These are phyloP conservation scores for Cystoderma amianthinum DNA, from an alignment of 768 basidiomycete genomes.

Conservation along the genomic window DNA sequence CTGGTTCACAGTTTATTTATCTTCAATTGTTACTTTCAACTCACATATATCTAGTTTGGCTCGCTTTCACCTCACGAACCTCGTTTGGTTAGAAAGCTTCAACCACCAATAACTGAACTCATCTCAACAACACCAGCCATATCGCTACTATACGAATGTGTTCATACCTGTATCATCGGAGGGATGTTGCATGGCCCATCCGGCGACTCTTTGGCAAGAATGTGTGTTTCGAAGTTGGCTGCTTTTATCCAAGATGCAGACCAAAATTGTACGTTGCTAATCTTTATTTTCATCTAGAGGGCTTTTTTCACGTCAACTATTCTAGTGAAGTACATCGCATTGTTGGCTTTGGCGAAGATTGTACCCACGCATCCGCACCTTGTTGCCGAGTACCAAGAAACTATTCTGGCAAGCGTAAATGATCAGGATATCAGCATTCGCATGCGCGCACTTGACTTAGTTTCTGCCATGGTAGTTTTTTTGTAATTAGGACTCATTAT, in stretches of 20 bases:
- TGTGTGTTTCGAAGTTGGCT: constrained; percentile 91
- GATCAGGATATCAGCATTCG: constrained; percentile 95
- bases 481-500: constrained; percentile 1
- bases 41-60: constrained; percentile 76
- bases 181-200: constrained; percentile 84
- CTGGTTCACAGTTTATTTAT: no score
- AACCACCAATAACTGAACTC: constrained; percentile 89
- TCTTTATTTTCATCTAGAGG: background rate
- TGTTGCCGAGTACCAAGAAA: constrained; percentile 87
- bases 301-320: constrained; percentile 5
- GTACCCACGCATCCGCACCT: constrained; percentile 88
- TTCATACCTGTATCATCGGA: constrained; percentile 95
- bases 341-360: constrained; percentile 93
- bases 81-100: constrained; percentile 88
- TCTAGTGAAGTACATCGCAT: constrained; percentile 93
- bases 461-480: constrained; percentile 79
- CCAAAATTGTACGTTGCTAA: constrained; percentile 76
- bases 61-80: constrained; percentile 88
- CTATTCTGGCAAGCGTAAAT: constrained; percentile 82
- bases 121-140: constrained; percentile 96
- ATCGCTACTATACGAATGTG: constrained; percentile 95
- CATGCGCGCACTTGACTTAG: constrained; percentile 90
- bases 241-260: constrained; percentile 89
- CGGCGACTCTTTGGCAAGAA: constrained; percentile 72
- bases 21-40: no score